Percentiles rank a stretch among this genome's conserved stretches.
Evolutionary conservation across 2,329 filamentous ascomycete species (phyloP).

Genomic region (Epichloe amarillans): DNA sequence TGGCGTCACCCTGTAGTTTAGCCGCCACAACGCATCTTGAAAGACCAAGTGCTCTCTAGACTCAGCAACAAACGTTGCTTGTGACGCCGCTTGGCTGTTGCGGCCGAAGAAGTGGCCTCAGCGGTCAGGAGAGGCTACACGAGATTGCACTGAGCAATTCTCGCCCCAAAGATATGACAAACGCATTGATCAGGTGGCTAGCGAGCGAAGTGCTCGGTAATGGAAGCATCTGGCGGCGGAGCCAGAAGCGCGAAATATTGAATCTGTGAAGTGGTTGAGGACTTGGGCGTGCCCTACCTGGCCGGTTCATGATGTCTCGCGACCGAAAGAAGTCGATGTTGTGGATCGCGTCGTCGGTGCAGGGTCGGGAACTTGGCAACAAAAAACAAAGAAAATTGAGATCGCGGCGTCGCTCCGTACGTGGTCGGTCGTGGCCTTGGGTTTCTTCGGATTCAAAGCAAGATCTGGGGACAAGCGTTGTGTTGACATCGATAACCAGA

Average conservation of each 20-base stretch:
- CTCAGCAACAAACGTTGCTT: neutral
- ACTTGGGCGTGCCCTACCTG: constrained; percentile 35
- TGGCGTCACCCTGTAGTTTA: neutral
- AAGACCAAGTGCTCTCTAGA: neutral
- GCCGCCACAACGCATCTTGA: neutral
- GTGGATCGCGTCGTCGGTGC: neutral
- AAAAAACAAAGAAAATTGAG: neutral
- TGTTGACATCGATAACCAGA: constrained; percentile 6
- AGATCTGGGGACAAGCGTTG: neutral
- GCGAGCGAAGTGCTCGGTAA: neutral
- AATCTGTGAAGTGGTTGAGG: constrained; percentile 7
- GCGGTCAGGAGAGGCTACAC: neutral
- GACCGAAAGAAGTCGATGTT: neutral
- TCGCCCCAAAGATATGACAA: neutral
- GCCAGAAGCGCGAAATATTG: neutral
- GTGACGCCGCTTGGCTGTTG: neutral
- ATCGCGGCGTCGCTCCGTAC: neutral
- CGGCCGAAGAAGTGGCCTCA: neutral
- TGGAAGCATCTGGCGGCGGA: neutral
- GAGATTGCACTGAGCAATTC: neutral
- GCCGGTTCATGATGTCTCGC: constrained; percentile 41
- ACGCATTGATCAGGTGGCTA: neutral
- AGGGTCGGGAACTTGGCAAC: neutral
- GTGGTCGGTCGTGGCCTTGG: neutral
- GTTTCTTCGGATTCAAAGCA: neutral